A percentile compares a stretch with the other conserved stretches of the same genome.
These are phyloP conservation scores for Colletotrichum theobromicola DNA, from an alignment of 2,329 filamentous ascomycete species.

Conservation along the genomic window DNA sequence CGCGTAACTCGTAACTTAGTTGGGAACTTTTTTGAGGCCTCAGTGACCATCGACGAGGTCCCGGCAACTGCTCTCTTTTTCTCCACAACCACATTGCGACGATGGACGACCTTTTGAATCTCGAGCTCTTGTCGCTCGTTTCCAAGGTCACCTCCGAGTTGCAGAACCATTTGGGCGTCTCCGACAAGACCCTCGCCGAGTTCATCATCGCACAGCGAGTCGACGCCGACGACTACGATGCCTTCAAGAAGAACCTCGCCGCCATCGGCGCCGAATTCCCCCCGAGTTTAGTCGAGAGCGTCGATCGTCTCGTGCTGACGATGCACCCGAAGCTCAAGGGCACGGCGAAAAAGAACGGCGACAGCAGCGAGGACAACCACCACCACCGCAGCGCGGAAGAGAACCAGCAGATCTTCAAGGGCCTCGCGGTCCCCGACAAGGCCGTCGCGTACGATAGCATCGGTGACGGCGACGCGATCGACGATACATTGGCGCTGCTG, in stretches of 20 bases:
- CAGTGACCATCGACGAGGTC: conserved; percentile 3
- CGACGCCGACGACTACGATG: conserved; percentile 70
- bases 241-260: conserved; percentile 79
- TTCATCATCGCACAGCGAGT: conserved; percentile 92
- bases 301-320: conserved; percentile 85
- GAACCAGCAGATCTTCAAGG: conserved; percentile 89
- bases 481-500: conserved; percentile 92
- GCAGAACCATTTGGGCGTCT: conserved; percentile 90
- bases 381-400: conserved; percentile 56
- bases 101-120: conserved; percentile 88
- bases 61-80: neutral
- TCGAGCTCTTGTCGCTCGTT: conserved; percentile 93
- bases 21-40: conserved; percentile 6
- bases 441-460: conserved; percentile 43
- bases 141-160: conserved; percentile 94
- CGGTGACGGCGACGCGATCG: conserved; percentile 69
- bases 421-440: conserved; percentile 84
- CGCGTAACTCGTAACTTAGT: neutral
- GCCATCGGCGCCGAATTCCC: conserved; percentile 84
- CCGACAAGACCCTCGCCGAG: conserved; percentile 93
- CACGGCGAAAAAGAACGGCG: conserved; percentile 40
- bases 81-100: conserved; percentile 23
- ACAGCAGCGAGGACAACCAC: conserved; percentile 45
- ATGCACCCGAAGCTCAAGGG: conserved; percentile 91
- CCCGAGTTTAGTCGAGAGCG: conserved; percentile 84